Conservation (phyloP, 2,329 filamentous ascomycete genomes). For the Penicillium sp. region DNA sequence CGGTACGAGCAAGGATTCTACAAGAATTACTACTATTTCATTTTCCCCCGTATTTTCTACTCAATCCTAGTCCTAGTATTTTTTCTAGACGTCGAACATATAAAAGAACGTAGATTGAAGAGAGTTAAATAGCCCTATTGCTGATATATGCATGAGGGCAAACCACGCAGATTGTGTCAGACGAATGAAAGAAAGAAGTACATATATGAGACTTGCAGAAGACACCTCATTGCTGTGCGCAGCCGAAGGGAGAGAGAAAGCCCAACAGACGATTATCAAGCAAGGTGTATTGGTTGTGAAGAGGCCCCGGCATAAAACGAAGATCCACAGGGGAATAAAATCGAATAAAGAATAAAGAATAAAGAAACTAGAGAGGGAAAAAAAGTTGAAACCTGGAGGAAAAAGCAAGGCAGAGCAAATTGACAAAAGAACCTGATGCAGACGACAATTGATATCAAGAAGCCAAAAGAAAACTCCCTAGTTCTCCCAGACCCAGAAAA, state of each 20-base stretch:
- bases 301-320: background rate
- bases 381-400: background rate
- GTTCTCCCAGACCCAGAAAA: conserved; percentile 7
- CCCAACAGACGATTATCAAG: conserved; percentile 7
- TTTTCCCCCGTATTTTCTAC: too few species aligned
- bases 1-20: too few species aligned
- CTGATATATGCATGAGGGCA: background rate
- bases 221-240: background rate
- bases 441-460: conserved; percentile 7
- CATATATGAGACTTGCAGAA: background rate
- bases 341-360: background rate
- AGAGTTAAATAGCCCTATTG: too few species aligned
- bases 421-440: conserved; percentile 1
- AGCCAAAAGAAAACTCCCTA: conserved; percentile 3
- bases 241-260: background rate
- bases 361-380: background rate
- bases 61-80: too few species aligned
- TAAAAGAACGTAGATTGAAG: too few species aligned
- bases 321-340: background rate
- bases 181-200: background rate
- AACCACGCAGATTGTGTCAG: background rate
- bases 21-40: too few species aligned
- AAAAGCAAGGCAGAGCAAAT: conserved; percentile 1
- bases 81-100: too few species aligned
- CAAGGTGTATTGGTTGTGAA: conserved; percentile 6